Conservation (phyloP, 2,329 filamentous ascomycete genomes). For the Chaetomiaceae sp. region DNA sequence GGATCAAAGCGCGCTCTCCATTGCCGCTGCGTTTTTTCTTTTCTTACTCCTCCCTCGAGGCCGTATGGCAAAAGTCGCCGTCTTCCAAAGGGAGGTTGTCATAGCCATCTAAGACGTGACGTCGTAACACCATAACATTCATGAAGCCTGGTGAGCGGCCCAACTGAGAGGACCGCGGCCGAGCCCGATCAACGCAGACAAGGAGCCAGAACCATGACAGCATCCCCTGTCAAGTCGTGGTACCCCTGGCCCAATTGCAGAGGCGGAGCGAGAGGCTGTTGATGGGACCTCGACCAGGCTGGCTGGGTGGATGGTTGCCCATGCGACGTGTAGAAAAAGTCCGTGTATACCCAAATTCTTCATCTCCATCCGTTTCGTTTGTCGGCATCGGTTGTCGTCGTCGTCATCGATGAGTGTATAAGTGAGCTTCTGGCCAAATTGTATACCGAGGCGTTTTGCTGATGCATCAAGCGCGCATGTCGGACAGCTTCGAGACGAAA, state of each 20-base stretch:
- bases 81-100: constrained; percentile 20
- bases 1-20: constrained; percentile 9
- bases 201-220: neutral
- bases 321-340: constrained; percentile 26
- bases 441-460: neutral
- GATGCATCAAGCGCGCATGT: neutral
- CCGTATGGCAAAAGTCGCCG: constrained; percentile 9
- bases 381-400: constrained; percentile 23
- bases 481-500: neutral
- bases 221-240: neutral
- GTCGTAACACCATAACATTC: constrained; percentile 31
- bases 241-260: neutral
- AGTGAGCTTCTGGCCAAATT: too few species aligned
- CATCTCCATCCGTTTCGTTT: constrained; percentile 22
- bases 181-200: neutral
- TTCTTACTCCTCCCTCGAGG: constrained; percentile 5
- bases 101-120: constrained; percentile 30
- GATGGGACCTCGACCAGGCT: constrained; percentile 11
- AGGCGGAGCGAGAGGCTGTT: neutral
- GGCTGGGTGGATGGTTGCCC: constrained; percentile 26
- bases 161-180: neutral
- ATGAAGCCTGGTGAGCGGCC: constrained; percentile 18
- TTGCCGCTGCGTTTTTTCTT: constrained; percentile 16
- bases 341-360: constrained; percentile 26
- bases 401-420: constrained; percentile 17